Evolutionary conservation across 2,329 filamentous ascomycete genomes (phyloP), one percentile per base, ranked within the genome.

Genomic region (Lachnellula arida): DNA sequence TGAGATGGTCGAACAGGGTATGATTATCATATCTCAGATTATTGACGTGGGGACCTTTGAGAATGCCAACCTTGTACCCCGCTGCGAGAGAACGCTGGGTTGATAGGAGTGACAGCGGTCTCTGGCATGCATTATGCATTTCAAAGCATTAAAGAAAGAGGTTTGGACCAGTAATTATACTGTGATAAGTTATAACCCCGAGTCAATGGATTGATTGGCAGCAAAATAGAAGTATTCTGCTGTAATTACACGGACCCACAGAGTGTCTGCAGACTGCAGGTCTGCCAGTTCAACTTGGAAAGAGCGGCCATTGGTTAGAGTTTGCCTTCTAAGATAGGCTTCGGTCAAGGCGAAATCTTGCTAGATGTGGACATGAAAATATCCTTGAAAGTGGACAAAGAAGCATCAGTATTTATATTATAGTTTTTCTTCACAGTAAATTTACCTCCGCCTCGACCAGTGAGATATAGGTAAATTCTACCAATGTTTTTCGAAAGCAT

Each of bases 201-300:
- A 23, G 17, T 22, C 3, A 39, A 49, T 7, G 32, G 6, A 8
- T 15, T n/a, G 17, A 35, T 17, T 37, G 2, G 14, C 25, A 37
- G 28, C 8, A 28, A 17, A 17, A 17, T 22, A 37, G 15, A 15
- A 44, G 15, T 46, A 11, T n/a, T 46, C n/a, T 22, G 22, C 22
- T 47, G 23, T 47, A 23, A 25, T 22, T 17, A 32, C 22, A 17
- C 28, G 28, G 28, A 11, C 28, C 28, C 28, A 22, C 44, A 14
- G 23, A 15, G 22, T 17, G 5, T 9, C 23, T 14, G 22, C 22
- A 22, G 23, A 46, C 17, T 12, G 11, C n/a, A 53, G 53, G 53
- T 37, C 51, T 53, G 8, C 40, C 32, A 25, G 8, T 14, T 28
- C 46, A 49, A 49, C 46, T 49, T 56, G 50, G 53, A 34, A 14